A percentile compares a stretch with the other conserved stretches of the same genome.
Conservation (phyloP, 768 basidiomycete species). For the Suillus ampliporus region DNA sequence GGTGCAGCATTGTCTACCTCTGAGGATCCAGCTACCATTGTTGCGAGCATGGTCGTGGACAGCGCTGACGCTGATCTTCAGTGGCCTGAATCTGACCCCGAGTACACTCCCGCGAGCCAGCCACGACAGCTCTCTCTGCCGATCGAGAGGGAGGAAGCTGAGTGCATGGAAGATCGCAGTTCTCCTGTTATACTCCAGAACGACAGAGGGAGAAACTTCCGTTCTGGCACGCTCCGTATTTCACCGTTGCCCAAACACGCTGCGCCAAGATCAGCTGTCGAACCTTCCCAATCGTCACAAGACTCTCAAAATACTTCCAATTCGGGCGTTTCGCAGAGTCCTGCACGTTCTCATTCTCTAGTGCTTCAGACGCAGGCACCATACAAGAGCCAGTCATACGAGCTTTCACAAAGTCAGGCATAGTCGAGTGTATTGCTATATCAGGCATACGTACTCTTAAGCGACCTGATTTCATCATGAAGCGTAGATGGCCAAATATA, state of each 20-base stretch:
- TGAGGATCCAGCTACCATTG: background rate
- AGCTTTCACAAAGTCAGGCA: slow-evolving; percentile 38
- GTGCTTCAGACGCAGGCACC: slow-evolving; percentile 59
- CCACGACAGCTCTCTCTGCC: background rate
- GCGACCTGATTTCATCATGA: no score
- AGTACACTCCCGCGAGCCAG: slow-evolving; percentile 10
- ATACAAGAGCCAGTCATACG: slow-evolving; percentile 50
- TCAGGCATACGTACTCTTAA: no score
- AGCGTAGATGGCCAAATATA: no score
- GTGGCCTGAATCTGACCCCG: slow-evolving; percentile 34
- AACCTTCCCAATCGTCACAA: background rate
- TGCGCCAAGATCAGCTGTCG: background rate
- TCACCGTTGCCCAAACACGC: slow-evolving; percentile 10
- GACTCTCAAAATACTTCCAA: background rate
- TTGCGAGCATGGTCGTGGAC: slow-evolving; percentile 6
- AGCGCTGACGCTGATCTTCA: slow-evolving; percentile 26
- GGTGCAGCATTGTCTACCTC: slow-evolving; percentile 4
- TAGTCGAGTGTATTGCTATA: no score
- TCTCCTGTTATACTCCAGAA: slow-evolving; percentile 4
- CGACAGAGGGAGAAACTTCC: slow-evolving; percentile 22
- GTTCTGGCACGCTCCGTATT: slow-evolving; percentile 29
- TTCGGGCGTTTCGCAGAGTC: slow-evolving; percentile 20
- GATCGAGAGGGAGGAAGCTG: background rate
- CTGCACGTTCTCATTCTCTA: slow-evolving; percentile 37
- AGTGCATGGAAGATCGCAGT: slow-evolving; percentile 4